Evolutionary conservation across 768 basidiomycete genomes (phyloP), one percentile per base, ranked within the genome.

Genomic region (Galerina marginata): DNA sequence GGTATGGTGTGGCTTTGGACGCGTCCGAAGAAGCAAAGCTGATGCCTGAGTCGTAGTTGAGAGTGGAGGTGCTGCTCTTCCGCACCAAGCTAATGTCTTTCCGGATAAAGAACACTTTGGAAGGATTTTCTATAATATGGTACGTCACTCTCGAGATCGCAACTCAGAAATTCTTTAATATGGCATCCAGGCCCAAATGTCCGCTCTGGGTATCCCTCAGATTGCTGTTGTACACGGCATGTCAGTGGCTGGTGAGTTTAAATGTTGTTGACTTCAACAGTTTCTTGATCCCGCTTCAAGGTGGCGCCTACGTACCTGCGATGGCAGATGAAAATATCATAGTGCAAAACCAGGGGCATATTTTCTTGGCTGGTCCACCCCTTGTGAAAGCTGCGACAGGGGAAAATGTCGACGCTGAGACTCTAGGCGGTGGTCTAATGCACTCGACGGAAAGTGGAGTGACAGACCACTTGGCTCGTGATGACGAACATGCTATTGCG

Each of bases 51-150:
- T 54, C 23, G 25, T 67, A 94, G 95, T 97, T 61, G 96, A 97
- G 75, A 95, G 93, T 7, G 95, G 95, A 52, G 95, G 95, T 37
- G 95, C 95, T 11, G 93, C 94, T 1, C 80, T 98, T 16, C 95
- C 95, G 1, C 86, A 92, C 73, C 95, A 98, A 75, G 92, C 95
- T 1, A 94, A 93, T 66, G 93, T 96, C 11, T 96, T 96, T 73
- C 95, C 95, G 5, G 95, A 97, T 79, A 92, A 88, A 72, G 91
- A 96, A 63, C 94, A 98, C 71, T 98, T 98, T 67, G 95, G 95
- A 4, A 85, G 95, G 5, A 96, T 97, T 69, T 98, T 98, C 77
- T 97, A 95, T 73, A 97, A 98, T 68, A 96, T 96, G 94, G 95
- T 90, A 58, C 48, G 79, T 43, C n/a, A 49, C 42, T 37, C 43